Evolutionary conservation across 2,329 filamentous ascomycete species (phyloP).

Genomic region (Neocucurbitaria cava): DNA sequence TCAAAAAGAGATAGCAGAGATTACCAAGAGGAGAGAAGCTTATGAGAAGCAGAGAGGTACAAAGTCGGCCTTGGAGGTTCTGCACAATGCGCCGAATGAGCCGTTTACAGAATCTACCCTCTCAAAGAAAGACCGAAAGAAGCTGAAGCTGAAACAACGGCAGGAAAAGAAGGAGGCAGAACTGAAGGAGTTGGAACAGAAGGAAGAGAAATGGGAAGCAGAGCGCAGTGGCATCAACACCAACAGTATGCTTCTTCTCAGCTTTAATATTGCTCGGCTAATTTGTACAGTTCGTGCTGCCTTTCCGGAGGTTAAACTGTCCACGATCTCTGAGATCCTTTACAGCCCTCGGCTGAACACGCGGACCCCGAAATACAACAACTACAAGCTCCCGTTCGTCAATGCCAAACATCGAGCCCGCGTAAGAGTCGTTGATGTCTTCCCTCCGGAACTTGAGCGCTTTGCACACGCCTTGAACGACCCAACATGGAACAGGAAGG

Average conservation of each 20-base stretch:
- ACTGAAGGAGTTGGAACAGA: slow-evolving; percentile 31
- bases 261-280: not conserved
- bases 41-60: slow-evolving; percentile 57
- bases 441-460: slow-evolving; percentile 71
- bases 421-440: slow-evolving; percentile 83
- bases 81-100: slow-evolving; percentile 27
- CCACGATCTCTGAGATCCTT: slow-evolving; percentile 55
- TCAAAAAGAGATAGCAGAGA: slow-evolving; percentile 18
- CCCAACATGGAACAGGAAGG: slow-evolving; percentile 33
- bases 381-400: slow-evolving; percentile 70
- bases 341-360: slow-evolving; percentile 53
- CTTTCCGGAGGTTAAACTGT: slow-evolving; percentile 46
- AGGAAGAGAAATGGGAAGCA: slow-evolving; percentile 18
- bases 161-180: slow-evolving; percentile 44
- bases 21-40: slow-evolving; percentile 66
- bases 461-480: slow-evolving; percentile 64
- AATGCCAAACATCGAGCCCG: slow-evolving; percentile 73
- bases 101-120: slow-evolving; percentile 19
- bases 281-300: slow-evolving; percentile 55
- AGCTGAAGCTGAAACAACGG: slow-evolving; percentile 44
- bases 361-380: slow-evolving; percentile 41
- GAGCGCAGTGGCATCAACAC: slow-evolving; percentile 42
- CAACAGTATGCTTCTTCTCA: slow-evolving; percentile 46
- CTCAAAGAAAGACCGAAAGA: slow-evolving; percentile 47
- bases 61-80: slow-evolving; percentile 18